Evolutionary conservation across 2,329 filamentous ascomycete genomes (phyloP), one percentile per base, ranked within the genome.

Genomic region (Fusarium sp.): DNA sequence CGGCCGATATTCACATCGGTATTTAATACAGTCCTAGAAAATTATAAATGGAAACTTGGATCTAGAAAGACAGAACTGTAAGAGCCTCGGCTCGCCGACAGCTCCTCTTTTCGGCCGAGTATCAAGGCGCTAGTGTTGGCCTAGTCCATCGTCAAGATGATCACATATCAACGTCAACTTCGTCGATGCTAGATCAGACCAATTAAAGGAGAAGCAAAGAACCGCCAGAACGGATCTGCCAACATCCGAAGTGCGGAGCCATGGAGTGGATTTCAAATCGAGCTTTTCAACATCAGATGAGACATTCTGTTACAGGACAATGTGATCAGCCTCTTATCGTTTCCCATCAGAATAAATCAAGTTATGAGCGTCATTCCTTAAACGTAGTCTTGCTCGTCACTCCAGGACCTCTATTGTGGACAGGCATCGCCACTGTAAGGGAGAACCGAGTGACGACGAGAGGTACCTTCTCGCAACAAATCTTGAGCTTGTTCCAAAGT

Each of bases 91-190:
- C 12, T 50, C 2, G 6, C 18, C 26, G 14, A 20, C 9, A 26
- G 26, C 5, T 32, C 48, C 6, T 6, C 33, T 26, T 13, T 20
- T 12, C 5, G 1, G 32, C 23, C n/a, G 7, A 60, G 14, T 13
- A 14, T 23, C 14, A 26, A 2, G 15, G 12, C 9, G 15, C 17
- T 52, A 61, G 50, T 7, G 35, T 35, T 7, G 1, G 10, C 1
- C 15, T 37, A 12, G 8, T 7, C 20, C 2, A 10, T 9, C 14
- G 23, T 37, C 26, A 46, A 13, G 7, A 35, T 65, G 42, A 65
- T 41, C 44, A 8, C 49, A 57, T 44, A 33, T 38, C 20, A 45
- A 57, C 49, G 59, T 65, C 62, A 64, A 15, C 20, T 35, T 27
- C 38, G 14, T 7, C 15, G 17, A 10, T 23, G 2, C 17, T 17